Evolutionary conservation across 73 alveolate genomes (phyloP), one percentile per base, ranked within the genome.

Genomic region (Breviolum minutum): DNA sequence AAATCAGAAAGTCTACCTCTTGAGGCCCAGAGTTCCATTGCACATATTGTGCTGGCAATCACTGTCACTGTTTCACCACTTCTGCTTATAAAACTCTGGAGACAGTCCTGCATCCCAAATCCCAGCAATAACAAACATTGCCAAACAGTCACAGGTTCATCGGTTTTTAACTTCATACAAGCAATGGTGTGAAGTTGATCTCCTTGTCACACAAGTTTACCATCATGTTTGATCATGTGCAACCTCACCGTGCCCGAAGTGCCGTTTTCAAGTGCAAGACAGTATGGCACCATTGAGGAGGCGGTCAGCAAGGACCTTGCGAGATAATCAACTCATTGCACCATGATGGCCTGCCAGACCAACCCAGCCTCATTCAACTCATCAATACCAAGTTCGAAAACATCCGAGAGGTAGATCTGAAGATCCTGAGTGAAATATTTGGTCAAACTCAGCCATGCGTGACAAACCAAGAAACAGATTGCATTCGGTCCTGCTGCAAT

Each of bases 401-500:
- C 98, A 62, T 93, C 98, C 27, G 98, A 93, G 83, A 93, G 85
- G 54, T 93, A 93, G 69, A 93, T 93, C 63, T 77, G 98, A 12
- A 93, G 92, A 81, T 90, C 97, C 97, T 90, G 63, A 30, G 60
- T 10, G 40, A 27, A 74, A 6, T 10, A 16, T 40, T 24, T 74
- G 84, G 80, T 14, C 61, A 60, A 22, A 30, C 66, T 2, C 62
- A 12, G 14, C 54, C 68, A 54, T 40, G 63, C 79, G 63, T 22
- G 30, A n/a, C 95, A 6, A 63, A 32, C 63, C 26, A 13, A 60
- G 70, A 62, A 19, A 77, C 48, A 12, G 19, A 60, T 20, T 29
- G 4, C 79, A 8, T 6, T 24, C 19, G 60, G 81, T 74, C 98
- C 98, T 93, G 98, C 92, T 93, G 98, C 83, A 93, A 83, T 29